Evolutionary conservation across 2,329 filamentous ascomycete species (phyloP).

Genomic region (Chrysosporium queenslandicum): DNA sequence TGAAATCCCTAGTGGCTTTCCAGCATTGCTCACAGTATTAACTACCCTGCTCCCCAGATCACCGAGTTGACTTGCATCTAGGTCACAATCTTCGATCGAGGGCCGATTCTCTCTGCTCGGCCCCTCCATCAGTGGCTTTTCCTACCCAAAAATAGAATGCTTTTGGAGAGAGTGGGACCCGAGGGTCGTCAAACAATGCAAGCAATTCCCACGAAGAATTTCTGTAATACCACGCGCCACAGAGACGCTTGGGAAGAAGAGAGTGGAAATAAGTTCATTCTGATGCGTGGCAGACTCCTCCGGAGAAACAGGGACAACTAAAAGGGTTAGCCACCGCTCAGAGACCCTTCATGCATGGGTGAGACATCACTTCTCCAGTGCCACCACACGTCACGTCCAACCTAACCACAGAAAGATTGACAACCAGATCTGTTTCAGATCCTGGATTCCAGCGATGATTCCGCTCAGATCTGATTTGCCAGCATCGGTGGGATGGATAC

Average conservation of each 20-base stretch:
- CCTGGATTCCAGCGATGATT: background rate
- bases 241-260: no score
- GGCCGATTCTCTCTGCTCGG: background rate
- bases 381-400: conserved; percentile 7
- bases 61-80: no score
- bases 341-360: conserved; percentile 2
- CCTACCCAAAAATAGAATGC: conserved; percentile 1
- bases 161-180: background rate
- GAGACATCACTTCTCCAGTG: conserved; percentile 7
- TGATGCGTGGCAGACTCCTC: background rate
- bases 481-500: background rate
- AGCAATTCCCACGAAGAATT: no score
- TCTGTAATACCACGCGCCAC: no score
- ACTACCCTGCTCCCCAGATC: no score
- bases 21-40: no score
- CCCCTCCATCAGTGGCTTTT: background rate
- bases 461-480: background rate
- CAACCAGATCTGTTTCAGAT: background rate
- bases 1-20: no score
- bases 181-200: no score
- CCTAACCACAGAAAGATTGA: background rate
- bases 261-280: background rate
- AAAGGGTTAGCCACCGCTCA: background rate
- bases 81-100: no score
- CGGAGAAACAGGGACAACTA: no score